phyloP scores from a whole-genome alignment of 1,284 basidiomycete genomes.

The Pyrrhoderma noxium region DNA sequence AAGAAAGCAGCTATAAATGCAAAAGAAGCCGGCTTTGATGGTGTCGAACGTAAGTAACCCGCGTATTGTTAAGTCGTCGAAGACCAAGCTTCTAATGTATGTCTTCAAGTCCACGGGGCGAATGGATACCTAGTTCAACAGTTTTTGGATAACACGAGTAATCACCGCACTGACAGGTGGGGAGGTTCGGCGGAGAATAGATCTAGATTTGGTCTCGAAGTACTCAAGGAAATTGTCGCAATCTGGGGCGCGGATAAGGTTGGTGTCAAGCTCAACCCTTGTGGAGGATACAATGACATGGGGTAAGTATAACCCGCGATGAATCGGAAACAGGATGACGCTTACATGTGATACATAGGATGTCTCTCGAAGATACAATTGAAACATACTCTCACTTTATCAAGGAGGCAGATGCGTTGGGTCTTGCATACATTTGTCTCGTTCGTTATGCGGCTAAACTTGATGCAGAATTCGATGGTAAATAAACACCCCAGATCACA shows the following conservation, averaged over 20 bases:
- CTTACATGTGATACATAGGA: slow-evolving; percentile 22
- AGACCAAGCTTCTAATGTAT: not conserved
- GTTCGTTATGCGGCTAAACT: slow-evolving; percentile 26
- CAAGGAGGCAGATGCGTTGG: slow-evolving; percentile 32
- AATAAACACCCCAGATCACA: slow-evolving; percentile 7
- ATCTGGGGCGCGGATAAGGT: slow-evolving; percentile 44
- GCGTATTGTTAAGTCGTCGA: not conserved
- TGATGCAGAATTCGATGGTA: slow-evolving; percentile 30
- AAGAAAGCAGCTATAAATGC: slow-evolving; percentile 46
- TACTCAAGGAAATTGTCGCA: slow-evolving; percentile 37
- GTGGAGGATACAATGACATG: slow-evolving; percentile 40
- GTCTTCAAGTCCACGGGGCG: slow-evolving; percentile 35
- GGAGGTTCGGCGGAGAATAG: slow-evolving; percentile 54
- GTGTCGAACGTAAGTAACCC: slow-evolving; percentile 41
- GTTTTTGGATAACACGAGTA: slow-evolving; percentile 47
- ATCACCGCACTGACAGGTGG: slow-evolving; percentile 54
- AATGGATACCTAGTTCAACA: slow-evolving; percentile 49
- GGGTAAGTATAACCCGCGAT: slow-evolving; percentile 26
- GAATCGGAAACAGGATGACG: not conserved
- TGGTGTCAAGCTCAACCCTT: slow-evolving; percentile 45
- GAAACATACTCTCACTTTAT: slow-evolving; percentile 36
- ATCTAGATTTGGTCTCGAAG: slow-evolving; percentile 44
- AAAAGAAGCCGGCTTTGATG: slow-evolving; percentile 58
- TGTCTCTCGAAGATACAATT: slow-evolving; percentile 37
- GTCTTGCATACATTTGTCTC: slow-evolving; percentile 32